Evolutionary conservation across 208 protist species (phyloP).

Genomic region (Porcisia hertigi): DNA sequence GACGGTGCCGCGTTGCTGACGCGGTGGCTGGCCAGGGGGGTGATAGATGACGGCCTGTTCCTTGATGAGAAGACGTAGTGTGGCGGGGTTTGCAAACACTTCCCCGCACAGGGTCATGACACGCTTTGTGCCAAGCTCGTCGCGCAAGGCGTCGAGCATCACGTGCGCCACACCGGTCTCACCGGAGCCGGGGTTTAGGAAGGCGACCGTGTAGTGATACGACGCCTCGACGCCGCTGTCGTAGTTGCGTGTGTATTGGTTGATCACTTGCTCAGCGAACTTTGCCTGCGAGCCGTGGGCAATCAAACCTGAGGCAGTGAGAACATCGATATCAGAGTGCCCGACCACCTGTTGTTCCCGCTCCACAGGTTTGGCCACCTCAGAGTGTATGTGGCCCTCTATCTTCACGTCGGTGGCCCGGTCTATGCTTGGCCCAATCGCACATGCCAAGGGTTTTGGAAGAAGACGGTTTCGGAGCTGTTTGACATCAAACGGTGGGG

Average conservation of each 20-base stretch:
- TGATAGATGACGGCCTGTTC: slow-evolving; percentile 57
- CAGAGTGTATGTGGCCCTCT: slow-evolving; percentile 7
- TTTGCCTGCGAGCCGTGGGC: not conserved
- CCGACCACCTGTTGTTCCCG: slow-evolving; percentile 2
- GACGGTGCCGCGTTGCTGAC: slow-evolving; percentile 64
- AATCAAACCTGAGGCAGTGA: not conserved
- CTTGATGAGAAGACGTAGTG: slow-evolving; percentile 57
- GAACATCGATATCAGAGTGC: not conserved
- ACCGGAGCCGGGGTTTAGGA: slow-evolving; percentile 77
- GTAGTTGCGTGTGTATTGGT: slow-evolving; percentile 18
- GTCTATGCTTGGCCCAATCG: not conserved
- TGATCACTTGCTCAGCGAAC: slow-evolving; percentile 8
- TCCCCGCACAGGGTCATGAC: slow-evolving; percentile 50
- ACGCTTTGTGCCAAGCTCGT: slow-evolving; percentile 49
- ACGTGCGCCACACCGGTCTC: slow-evolving; percentile 36
- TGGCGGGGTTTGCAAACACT: slow-evolving; percentile 52
- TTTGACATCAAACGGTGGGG: not conserved
- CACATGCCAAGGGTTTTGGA: not conserved
- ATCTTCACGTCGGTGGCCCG: slow-evolving; percentile 20
- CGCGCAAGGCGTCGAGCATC: slow-evolving; percentile 41
- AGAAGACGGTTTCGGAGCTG: not conserved
- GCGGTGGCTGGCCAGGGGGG: slow-evolving; percentile 2
- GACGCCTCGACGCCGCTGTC: slow-evolving; percentile 30
- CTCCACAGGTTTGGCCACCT: slow-evolving; percentile 2
- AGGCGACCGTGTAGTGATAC: slow-evolving; percentile 53